Percentiles rank a stretch among this genome's conserved stretches.
phyloP scores from a whole-genome alignment of 116 monocot species.

The Dioscorea cayenensis region DNA sequence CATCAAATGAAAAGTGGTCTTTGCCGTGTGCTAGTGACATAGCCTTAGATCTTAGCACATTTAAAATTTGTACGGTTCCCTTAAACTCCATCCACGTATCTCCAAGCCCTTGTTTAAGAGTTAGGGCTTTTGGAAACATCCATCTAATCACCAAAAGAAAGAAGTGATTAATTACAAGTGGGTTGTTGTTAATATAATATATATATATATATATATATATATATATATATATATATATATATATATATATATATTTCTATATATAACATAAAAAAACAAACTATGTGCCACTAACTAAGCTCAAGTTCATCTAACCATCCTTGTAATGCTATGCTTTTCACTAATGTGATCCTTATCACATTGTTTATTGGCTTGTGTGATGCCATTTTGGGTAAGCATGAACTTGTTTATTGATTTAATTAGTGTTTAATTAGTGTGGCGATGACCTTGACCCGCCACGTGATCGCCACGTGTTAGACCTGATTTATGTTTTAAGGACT shows the following conservation, averaged over 20 bases:
- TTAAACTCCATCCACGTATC: slow-evolving; percentile 17
- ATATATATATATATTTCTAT: too few relatives aligned
- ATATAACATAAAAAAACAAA: too few relatives aligned
- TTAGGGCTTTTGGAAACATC: slow-evolving; percentile 8
- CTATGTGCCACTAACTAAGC: neutral
- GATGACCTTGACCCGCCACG: slow-evolving; percentile 17
- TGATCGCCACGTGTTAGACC: slow-evolving; percentile 5
- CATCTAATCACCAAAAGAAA: slow-evolving; percentile 5
- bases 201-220: too few relatives aligned
- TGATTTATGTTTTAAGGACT: neutral
- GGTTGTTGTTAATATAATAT: slow-evolving; percentile 2
- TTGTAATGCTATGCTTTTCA: slow-evolving; percentile 12
- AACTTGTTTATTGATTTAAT: neutral
- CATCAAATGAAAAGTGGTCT: slow-evolving; percentile 9
- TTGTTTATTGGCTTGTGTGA: slow-evolving; percentile 18
- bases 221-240: too few relatives aligned
- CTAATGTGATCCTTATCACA: neutral
- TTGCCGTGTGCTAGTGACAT: slow-evolving; percentile 9
- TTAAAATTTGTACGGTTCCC: slow-evolving; percentile 13
- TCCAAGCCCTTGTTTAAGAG: neutral
- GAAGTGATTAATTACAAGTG: neutral
- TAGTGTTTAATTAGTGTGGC: slow-evolving; percentile 1
- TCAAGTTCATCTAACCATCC: slow-evolving; percentile 4
- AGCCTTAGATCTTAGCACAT: slow-evolving; percentile 1
- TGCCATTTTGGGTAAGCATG: slow-evolving; percentile 11